phyloP scores from a whole-genome alignment of 129 eudicot species.

The Kitagawia praeruptora region DNA sequence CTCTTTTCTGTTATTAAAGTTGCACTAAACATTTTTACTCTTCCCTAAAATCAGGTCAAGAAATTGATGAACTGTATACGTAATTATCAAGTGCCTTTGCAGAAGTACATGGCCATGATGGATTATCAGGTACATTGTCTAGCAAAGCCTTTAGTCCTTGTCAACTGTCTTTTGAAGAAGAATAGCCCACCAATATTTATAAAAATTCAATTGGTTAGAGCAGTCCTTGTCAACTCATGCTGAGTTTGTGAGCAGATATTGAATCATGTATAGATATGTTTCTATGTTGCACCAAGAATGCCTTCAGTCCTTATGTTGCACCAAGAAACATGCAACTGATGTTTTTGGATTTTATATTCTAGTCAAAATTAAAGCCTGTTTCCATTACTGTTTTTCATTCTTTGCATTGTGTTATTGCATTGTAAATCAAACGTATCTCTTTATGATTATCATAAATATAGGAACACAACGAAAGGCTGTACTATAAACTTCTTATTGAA shows the following conservation, averaged over 20 bases:
- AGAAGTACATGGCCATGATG: conserved; percentile 98
- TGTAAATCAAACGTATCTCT: conserved; percentile 6
- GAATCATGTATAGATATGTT: background rate
- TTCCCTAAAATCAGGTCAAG: conserved; percentile 48
- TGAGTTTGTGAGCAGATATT: background rate
- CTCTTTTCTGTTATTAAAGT: background rate
- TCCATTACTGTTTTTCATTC: background rate
- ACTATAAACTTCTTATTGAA: conserved; percentile 87
- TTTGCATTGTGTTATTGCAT: conserved; percentile 5
- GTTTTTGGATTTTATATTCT: background rate
- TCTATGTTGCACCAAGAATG: background rate
- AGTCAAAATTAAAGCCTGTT: background rate
- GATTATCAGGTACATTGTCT: conserved; percentile 77
- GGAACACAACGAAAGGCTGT: conserved; percentile 85
- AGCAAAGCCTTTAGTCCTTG: background rate
- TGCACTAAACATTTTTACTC: background rate
- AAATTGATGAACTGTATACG: conserved; percentile 90
- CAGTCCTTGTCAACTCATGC: background rate
- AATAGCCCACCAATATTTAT: background rate
- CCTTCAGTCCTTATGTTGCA: too few relatives aligned
- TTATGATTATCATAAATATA: conserved; percentile 24
- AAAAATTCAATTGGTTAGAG: background rate
- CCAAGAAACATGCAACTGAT: background rate
- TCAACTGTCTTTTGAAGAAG: background rate
- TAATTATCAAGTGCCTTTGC: conserved; percentile 90